Percentiles rank a stretch among this genome's conserved stretches.
phyloP scores from a whole-genome alignment of 2,329 filamentous ascomycete species.

The Aureobasidium musti region DNA sequence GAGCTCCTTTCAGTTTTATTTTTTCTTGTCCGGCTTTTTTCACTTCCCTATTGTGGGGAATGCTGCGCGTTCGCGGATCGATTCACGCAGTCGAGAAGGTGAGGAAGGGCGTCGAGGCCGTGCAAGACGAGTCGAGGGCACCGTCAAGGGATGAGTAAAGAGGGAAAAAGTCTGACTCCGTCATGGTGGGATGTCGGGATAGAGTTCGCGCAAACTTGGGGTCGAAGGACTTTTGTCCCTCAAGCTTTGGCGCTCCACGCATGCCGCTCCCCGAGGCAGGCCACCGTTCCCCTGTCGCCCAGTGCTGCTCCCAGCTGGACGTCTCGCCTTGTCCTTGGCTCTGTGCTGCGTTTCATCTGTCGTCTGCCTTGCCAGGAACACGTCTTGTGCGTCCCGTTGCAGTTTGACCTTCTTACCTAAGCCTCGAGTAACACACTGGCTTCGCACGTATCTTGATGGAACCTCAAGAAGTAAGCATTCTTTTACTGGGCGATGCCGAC shows the following conservation, averaged over 20 bases:
- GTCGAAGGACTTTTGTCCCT: not conserved
- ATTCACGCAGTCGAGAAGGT: not conserved
- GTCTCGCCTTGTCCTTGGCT: not conserved
- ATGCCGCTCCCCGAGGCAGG: conserved; percentile 15
- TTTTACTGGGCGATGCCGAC: conserved; percentile 60
- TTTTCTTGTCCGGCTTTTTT: conserved; percentile 1
- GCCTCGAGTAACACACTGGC: not conserved
- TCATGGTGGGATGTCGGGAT: conserved; percentile 29
- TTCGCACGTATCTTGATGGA: conserved; percentile 21
- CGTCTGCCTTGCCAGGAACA: not conserved
- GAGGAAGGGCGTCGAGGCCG: not conserved
- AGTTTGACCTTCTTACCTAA: not conserved
- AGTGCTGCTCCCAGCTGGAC: too few species aligned
- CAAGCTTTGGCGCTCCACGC: conserved; percentile 15
- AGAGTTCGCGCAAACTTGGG: conserved; percentile 19
- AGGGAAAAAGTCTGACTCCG: conserved; percentile 18
- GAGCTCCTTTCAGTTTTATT: conserved; percentile 4
- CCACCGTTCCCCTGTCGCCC: not conserved
- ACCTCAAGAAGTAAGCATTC: conserved; percentile 50
- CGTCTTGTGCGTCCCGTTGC: not conserved
- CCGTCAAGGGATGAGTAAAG: not conserved
- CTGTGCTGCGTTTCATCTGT: not conserved
- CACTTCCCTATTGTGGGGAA: not conserved
- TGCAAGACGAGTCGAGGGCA: not conserved
- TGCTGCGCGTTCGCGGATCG: not conserved